Base-by-base conservation (phyloP, 192 early-diverging fungal genomes). In the Polychytrium aggregatum region DNA sequence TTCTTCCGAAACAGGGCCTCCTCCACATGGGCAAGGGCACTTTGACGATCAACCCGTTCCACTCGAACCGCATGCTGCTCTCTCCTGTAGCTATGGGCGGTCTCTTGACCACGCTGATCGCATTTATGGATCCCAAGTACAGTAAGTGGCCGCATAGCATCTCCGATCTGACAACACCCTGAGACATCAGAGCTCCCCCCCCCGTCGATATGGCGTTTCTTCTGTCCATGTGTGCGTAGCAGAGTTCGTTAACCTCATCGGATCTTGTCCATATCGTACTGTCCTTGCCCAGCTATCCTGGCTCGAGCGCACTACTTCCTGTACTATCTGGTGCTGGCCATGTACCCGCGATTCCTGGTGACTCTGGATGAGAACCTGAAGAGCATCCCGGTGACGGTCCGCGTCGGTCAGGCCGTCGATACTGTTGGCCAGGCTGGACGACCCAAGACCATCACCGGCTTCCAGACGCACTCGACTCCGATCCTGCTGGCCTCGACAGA, bases 331-430 rank as follows among this genome's bases (percentile, higher is more conserved):
- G 79, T 89, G 29, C 87, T 84, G 7, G 82, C 94, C 39, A 89
- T 93, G 81, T 99, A 96, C 68, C 96, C 96, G 45, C 83, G 96
- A 46, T 92, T 97, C 82, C 74, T 99, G 52, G 92, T 99, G 55
- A 96, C 96, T 22, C 67, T 99, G 55, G 84, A 97, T 64, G 89
- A 88, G 67, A 68, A 85, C 31, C 67, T 92, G n/a, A 82, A 93
- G 55, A 74, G 57, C 29, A 51, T 93, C 39, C 69, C 83, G 14
- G 86, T 85, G 31, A 85, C 84, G 31, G 92, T 94, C 27, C 92
- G 94, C 51, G 96, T 99, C 7, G 96, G 96, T 31, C 91, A 97
- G 53, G 94, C 96, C 21, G 94, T 99, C n/a, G 96, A 99, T 70
- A 87, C 88, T 0, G 96, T 99, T 20, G 96, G 96, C 29, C 93